Conservation (phyloP, 805 yeast genomes). For the Wickerhamomyces rabaulensis region DNA sequence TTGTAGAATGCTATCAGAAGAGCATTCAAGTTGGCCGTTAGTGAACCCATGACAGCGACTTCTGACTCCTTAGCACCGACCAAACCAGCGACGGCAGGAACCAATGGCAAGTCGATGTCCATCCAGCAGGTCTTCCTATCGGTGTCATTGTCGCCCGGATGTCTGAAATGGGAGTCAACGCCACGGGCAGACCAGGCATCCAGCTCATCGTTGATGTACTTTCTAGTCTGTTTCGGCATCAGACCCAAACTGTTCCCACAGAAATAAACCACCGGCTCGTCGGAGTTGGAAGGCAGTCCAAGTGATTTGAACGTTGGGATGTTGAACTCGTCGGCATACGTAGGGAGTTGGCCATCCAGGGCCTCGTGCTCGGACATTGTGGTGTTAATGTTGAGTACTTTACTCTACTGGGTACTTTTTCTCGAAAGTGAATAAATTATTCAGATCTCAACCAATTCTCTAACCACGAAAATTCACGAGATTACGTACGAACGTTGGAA, state of each 20-base stretch:
- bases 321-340: slow-evolving; percentile 42
- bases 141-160: slow-evolving; percentile 37
- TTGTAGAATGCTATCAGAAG: slow-evolving; percentile 68
- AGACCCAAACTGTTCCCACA: slow-evolving; percentile 95
- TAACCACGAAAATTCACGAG: too few relatives aligned
- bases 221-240: slow-evolving; percentile 65
- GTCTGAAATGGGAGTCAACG: slow-evolving; percentile 81
- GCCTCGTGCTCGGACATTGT: slow-evolving; percentile 10
- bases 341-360: slow-evolving; percentile 22
- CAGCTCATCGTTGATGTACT: slow-evolving; percentile 59
- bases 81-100: slow-evolving; percentile 61
- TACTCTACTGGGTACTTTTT: too few relatives aligned
- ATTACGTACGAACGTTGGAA: too few relatives aligned
- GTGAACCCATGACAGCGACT: slow-evolving; percentile 82
- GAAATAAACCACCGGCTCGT: slow-evolving; percentile 45
- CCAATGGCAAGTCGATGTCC: slow-evolving; percentile 73
- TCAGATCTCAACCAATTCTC: too few relatives aligned
- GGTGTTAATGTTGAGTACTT: too few relatives aligned
- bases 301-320: slow-evolving; percentile 65
- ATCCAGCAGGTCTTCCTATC: slow-evolving; percentile 66
- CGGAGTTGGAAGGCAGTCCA: slow-evolving; percentile 29
- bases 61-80: slow-evolving; percentile 76
- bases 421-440: too few relatives aligned
- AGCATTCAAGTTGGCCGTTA: slow-evolving; percentile 78
- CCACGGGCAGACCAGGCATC: slow-evolving; percentile 79